Evolutionary conservation across 441 rosid genomes (phyloP).

Genomic region (Bocquillonia castaneifolia): DNA sequence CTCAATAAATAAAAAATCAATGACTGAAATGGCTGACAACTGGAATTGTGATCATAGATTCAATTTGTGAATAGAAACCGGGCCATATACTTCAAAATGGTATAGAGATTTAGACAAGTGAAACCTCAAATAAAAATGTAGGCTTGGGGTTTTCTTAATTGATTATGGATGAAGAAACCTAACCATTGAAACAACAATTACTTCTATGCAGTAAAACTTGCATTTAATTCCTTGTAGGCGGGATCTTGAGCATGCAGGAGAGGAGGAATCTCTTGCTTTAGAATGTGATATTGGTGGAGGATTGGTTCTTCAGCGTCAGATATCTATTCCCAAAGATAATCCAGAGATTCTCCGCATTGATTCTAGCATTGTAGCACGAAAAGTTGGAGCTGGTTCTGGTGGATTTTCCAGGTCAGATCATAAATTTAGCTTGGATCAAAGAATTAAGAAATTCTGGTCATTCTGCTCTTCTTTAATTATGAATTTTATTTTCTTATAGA

Average conservation of each 20-base stretch:
- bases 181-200: not conserved
- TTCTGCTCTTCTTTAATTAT: no score
- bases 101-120: not conserved
- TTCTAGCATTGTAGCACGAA: conserved; percentile 65
- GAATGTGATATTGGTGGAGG: conserved; percentile 90
- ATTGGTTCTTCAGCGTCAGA: conserved; percentile 50
- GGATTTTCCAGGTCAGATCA: conserved; percentile 80
- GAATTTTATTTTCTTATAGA: no score
- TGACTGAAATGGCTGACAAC: not conserved
- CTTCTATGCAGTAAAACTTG: not conserved
- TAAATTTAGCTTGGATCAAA: not conserved
- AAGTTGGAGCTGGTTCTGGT: conserved; percentile 91
- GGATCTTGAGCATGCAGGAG: conserved; percentile 74
- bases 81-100: not conserved
- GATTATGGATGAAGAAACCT: no score
- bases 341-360: conserved; percentile 48
- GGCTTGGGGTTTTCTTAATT: not conserved
- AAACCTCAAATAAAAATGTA: no score
- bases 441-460: not conserved
- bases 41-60: not conserved
- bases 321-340: conserved; percentile 45
- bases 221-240: conserved; percentile 45
- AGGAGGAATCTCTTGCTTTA: conserved; percentile 60
- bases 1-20: no score
- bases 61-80: not conserved